Evolutionary conservation across 2,329 filamentous ascomycete genomes (phyloP).

Genomic region (Aspergillus fumigatiaffinis): DNA sequence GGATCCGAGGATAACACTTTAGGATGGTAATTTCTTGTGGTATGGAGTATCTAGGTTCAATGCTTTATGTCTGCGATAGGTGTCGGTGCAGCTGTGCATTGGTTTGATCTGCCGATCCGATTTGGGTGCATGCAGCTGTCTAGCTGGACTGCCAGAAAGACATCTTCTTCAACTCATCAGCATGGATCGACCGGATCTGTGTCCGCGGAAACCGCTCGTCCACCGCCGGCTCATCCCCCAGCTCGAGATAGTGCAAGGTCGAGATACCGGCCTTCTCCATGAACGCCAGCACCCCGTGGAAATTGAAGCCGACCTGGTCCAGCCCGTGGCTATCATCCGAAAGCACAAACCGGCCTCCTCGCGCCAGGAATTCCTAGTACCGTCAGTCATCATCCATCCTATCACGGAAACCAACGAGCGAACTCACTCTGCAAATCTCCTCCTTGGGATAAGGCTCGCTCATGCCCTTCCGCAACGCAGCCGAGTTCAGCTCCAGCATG

Average conservation of each 20-base stretch:
- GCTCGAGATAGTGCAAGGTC: constrained; percentile 36
- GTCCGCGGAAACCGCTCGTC: constrained; percentile 38
- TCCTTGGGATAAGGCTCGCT: constrained; percentile 82
- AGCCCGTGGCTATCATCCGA: constrained; percentile 94
- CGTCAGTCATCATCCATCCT: constrained; percentile 16
- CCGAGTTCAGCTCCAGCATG: constrained; percentile 84
- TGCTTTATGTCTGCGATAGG: not conserved
- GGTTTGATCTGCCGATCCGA: no score
- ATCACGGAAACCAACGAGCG: not conserved
- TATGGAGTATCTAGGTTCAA: not conserved
- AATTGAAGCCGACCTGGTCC: constrained; percentile 84
- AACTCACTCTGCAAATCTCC: constrained; percentile 68
- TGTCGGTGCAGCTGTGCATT: not conserved
- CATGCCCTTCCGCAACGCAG: constrained; percentile 83
- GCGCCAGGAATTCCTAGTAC: constrained; percentile 62
- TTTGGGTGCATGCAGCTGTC: no score
- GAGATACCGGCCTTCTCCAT: constrained; percentile 50
- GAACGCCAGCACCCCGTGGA: constrained; percentile 65
- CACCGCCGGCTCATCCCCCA: constrained; percentile 19
- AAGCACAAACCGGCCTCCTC: constrained; percentile 79
- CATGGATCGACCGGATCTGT: constrained; percentile 24
- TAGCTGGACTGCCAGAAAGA: constrained; percentile 25
- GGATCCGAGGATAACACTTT: not conserved
- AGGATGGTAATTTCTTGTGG: no score
- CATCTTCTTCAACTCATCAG: constrained; percentile 34